Base-by-base conservation (phyloP, 163 green algal genomes). In the Scenedesmus sp. region DNA sequence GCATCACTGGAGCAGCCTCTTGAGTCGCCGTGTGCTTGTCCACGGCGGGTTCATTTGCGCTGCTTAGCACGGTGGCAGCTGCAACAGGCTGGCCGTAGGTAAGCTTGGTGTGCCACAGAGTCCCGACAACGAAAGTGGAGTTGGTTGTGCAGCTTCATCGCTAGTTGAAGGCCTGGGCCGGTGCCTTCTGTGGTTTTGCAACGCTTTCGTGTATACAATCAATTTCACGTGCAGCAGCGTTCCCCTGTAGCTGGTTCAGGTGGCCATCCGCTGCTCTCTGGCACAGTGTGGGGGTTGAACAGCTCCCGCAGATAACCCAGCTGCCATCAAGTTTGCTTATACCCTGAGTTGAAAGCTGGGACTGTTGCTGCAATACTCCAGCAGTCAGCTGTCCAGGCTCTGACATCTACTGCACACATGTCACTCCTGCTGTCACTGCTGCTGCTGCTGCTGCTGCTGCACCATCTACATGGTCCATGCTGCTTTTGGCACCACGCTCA, bases 41-140 rank as follows among this genome's bases (percentile, higher is more conserved):
- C 93, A 7, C 89, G 93, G 18, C 44, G n/a, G 3, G 91, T 93
- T 3, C 93, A 95, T 81, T 40, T 56, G 20, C 70, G 56, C 12
- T 95, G 93, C 53, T 81, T 95, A 13, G 91, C 86, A 15, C 83
- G 93, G 2, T 95, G 93, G 93, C 93, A 95, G 81, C 88, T 95
- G 30, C 93, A 95, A 85, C 70, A 78, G 33, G 93, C 93, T 26
- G 93, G 93, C 15, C 85, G 42, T 35, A 79, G 85, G 92, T 93
- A 49, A 83, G 83, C 9, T 44, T n/a, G 72, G 30, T 76, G 6
- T 37, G 65, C 65, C 65, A 40, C 30, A 49, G 26, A n/a, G n/a
- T 84, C 40, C 73, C 24, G 78, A 35, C 42, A 59, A n/a, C 40
- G 78, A 49, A 33, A 84, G 35, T 18, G 78, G 40, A 49, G 40